Conservation (phyloP, 306 rosid species). For the Carpinus viminea region DNA sequence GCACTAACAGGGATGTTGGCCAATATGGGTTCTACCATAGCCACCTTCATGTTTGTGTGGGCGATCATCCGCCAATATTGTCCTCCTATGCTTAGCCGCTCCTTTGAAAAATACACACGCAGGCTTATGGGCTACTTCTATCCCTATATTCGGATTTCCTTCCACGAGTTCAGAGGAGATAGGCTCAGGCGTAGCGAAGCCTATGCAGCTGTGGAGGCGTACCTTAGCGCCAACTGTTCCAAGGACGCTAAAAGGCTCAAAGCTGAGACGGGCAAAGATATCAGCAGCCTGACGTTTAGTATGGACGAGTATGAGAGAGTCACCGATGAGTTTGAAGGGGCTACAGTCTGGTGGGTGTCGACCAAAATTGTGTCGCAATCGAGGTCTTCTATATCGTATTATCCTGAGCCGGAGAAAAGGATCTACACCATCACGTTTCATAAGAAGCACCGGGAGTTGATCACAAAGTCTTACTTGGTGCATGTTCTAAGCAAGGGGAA, state of each 20-base stretch:
- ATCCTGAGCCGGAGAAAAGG: constrained; percentile 65
- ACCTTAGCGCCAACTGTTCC: constrained; percentile 73
- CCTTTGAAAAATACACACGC: constrained; percentile 45
- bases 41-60: constrained; percentile 78
- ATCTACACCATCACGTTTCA: constrained; percentile 64
- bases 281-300: constrained; percentile 54
- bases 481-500: constrained; percentile 72
- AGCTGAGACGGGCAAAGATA: constrained; percentile 74
- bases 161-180: constrained; percentile 74
- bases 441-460: constrained; percentile 47
- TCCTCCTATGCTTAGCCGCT: constrained; percentile 53
- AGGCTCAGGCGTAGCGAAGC: constrained; percentile 74
- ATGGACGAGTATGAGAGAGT: constrained; percentile 82
- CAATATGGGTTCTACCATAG: constrained; percentile 73
- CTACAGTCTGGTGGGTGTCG: constrained; percentile 60
- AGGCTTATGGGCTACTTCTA: constrained; percentile 51
- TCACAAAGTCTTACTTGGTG: constrained; percentile 56
- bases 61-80: constrained; percentile 78
- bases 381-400: constrained; percentile 44
- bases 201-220: constrained; percentile 64
- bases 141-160: constrained; percentile 66
- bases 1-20: constrained; percentile 59
- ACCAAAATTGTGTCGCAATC: constrained; percentile 41
- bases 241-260: constrained; percentile 72
- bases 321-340: constrained; percentile 56